Conservation (phyloP, 768 basidiomycete species). For the Phylloporus sp. region DNA sequence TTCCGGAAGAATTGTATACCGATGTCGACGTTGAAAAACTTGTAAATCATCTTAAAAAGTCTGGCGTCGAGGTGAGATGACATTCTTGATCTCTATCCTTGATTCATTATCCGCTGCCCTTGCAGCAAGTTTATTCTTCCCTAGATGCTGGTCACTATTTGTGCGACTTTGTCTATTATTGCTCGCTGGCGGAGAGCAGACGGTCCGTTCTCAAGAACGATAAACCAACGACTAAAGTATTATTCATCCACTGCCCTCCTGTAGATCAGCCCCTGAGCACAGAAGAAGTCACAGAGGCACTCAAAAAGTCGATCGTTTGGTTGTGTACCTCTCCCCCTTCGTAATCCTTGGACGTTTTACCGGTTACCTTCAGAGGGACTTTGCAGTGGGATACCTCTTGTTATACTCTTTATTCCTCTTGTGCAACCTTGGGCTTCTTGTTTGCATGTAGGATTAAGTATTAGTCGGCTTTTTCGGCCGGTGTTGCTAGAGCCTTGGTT, state of each 20-base stretch:
- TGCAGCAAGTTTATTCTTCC: constrained; percentile 64
- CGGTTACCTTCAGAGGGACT: constrained; percentile 15
- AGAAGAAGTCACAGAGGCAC: constrained; percentile 63
- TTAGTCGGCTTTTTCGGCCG: constrained; percentile 16
- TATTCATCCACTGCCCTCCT: constrained; percentile 73
- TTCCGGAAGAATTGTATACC: constrained; percentile 35
- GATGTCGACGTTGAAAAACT: constrained; percentile 34
- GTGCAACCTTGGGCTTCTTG: background rate
- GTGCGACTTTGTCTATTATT: constrained; percentile 75
- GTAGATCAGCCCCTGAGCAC: constrained; percentile 60
- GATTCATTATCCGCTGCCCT: background rate
- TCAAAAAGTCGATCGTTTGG: constrained; percentile 61
- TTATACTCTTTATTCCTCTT: constrained; percentile 2
- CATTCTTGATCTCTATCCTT: background rate
- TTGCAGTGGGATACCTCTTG: constrained; percentile 17
- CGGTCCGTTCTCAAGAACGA: constrained; percentile 35
- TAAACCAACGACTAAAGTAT: constrained; percentile 40
- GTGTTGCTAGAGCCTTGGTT: no score
- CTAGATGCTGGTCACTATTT: constrained; percentile 76
- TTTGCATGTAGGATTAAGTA: background rate
- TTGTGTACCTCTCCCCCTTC: constrained; percentile 34
- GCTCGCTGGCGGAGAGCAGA: constrained; percentile 66
- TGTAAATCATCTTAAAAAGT: constrained; percentile 34
- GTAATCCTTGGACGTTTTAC: constrained; percentile 7
- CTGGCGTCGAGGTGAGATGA: constrained; percentile 30